Evolutionary conservation across 1,284 basidiomycete species (phyloP), one percentile per base, ranked within the genome.

Genomic region (Rhodofomes roseus): DNA sequence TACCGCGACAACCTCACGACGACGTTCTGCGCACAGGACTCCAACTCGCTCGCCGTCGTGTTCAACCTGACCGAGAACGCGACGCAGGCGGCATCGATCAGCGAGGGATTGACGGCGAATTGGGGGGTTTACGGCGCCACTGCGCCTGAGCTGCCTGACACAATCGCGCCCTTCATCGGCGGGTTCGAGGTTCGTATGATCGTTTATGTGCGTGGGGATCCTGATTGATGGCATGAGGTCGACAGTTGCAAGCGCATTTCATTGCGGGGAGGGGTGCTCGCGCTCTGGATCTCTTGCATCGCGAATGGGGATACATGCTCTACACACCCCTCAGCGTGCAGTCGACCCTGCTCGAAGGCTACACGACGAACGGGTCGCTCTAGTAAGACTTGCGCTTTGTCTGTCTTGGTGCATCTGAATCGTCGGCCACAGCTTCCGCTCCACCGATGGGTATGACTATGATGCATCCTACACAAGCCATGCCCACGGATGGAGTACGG

Each of bases 251-350:
- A 71, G 81, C 81, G 6, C 81, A 83, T 64, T 82, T 82, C 59
- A 73, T 74, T 16, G 74, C 80, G 0, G 79, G 77, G 11, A 74
- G 79, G 64, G 80, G 77, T 50, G 77, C 71, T 18, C 72, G 77
- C n/a, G 81, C 79, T 2, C 73, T 83, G 66, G 80, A 82, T 60
- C 73, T 83, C 9, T 62, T 83, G n/a, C 74, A 73, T 22, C 73
- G 74, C 34, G 76, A 80, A 65, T 81, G 81, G 81, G 81, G 81
- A 1, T 83, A 81, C 64, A 82, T 82, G 78, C 70, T 82, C 29
- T 79, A 80, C 69, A 81, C 79, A 8, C 78, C 79, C 60, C 62
- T 81, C 56, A 79, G 77, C 57, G 79, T 81, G 4, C 76, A 81
- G 58, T 82, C 81, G 7, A 81, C 79, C 1, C 69, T 82, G 11